These are phyloP conservation scores for Glycyrrhiza uralensis DNA, from an alignment of 306 rosid genomes.

Conservation along the genomic window DNA sequence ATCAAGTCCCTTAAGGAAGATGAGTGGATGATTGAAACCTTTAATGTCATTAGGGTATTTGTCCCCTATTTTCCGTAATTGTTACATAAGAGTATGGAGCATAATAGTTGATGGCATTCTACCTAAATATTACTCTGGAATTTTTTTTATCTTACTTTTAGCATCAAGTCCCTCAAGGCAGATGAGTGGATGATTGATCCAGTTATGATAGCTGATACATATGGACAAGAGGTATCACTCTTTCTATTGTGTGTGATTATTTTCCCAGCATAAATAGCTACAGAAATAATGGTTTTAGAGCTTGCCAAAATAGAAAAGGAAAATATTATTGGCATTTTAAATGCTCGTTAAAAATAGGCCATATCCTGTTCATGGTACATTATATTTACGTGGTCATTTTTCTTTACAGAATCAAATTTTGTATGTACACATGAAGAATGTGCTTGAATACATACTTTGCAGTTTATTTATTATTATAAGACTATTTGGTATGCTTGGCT, in stretches of 20 bases:
- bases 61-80: not conserved
- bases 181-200: slow-evolving; percentile 91
- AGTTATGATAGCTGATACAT: slow-evolving; percentile 73
- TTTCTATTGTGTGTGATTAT: not conserved
- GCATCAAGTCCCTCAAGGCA: slow-evolving; percentile 72
- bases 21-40: not conserved
- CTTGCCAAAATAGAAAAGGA: not conserved
- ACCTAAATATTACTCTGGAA: not conserved
- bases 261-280: not conserved
- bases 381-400: not conserved
- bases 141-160: slow-evolving; percentile 31
- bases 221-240: slow-evolving; percentile 79
- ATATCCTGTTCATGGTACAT: not conserved
- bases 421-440: slow-evolving; percentile 3
- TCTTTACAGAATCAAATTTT: not conserved
- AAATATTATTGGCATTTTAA: not conserved
- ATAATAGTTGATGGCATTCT: slow-evolving; percentile 11
- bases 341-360: slow-evolving; percentile 9
- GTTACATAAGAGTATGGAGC: not conserved
- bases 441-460: not conserved
- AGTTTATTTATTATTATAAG: not conserved
- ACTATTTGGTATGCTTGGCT: not conserved
- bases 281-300: not conserved
- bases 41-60: not conserved
- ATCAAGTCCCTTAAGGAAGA: slow-evolving; percentile 65